A percentile compares a stretch with the other conserved stretches of the same genome.
These are phyloP conservation scores for Litchi chinensis DNA, from an alignment of 345 rosid species.

Conservation along the genomic window DNA sequence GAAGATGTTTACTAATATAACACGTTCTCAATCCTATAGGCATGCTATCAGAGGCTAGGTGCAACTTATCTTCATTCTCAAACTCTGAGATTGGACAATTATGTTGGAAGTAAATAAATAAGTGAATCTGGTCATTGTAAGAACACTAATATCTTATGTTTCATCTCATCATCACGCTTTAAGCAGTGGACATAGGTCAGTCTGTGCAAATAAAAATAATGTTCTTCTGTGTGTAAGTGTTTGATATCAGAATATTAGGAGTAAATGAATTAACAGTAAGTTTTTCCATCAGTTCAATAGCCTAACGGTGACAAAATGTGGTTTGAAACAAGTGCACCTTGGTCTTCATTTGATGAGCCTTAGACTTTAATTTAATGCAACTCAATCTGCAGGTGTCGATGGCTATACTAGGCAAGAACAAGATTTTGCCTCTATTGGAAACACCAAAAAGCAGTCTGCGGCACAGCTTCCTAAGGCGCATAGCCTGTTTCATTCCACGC, in stretches of 20 bases:
- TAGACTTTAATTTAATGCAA: not conserved
- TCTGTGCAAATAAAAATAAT: not conserved
- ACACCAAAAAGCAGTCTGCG: constrained; percentile 27
- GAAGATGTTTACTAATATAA: not conserved
- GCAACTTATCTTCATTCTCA: not conserved
- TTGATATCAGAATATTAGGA: not conserved
- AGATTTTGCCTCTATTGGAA: constrained; percentile 28
- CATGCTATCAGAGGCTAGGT: not conserved
- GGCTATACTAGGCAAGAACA: constrained; percentile 41
- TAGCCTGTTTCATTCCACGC: constrained; percentile 40
- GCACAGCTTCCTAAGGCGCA: constrained; percentile 27
- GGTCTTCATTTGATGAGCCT: not conserved
- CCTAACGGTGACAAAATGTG: not conserved
- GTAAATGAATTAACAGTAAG: not conserved
- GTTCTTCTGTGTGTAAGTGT: not conserved
- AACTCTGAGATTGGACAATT: not conserved
- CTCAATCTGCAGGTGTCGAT: constrained; percentile 39
- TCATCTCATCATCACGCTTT: not conserved
- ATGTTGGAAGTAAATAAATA: not conserved
- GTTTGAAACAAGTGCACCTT: not conserved
- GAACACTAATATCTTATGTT: not conserved
- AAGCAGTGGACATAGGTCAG: not conserved
- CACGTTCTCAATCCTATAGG: not conserved
- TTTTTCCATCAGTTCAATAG: not conserved
- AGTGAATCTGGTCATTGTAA: not conserved